Conservation (phyloP, 768 basidiomycete genomes). For the Cystobasidium ongulense region DNA sequence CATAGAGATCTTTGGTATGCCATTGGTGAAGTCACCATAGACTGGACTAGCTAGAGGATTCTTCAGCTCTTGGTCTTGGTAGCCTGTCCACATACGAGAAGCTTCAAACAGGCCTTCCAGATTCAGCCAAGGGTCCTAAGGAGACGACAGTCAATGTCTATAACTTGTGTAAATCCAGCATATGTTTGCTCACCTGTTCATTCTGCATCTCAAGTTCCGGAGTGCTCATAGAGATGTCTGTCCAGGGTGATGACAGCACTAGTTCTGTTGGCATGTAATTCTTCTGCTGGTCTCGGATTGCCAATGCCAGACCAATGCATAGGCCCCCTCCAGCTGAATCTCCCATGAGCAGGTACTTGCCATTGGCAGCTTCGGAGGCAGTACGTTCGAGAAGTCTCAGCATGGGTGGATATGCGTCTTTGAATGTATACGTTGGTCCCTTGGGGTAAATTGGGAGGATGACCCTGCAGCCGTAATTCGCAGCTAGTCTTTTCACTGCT, state of each 20-base stretch:
- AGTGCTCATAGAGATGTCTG: not conserved
- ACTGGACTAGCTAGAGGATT: constrained; percentile 10
- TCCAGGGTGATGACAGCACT: constrained; percentile 3
- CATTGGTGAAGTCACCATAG: not conserved
- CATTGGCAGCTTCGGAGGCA: not conserved
- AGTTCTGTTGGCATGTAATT: constrained; percentile 1
- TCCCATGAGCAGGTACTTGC: constrained; percentile 4
- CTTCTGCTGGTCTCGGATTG: not conserved
- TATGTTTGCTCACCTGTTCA: not conserved
- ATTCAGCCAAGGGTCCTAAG: constrained; percentile 10
- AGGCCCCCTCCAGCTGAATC: constrained; percentile 18
- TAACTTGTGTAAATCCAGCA: not conserved
- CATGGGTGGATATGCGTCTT: constrained; percentile 1
- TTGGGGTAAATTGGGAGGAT: constrained; percentile 16
- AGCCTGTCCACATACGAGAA: constrained; percentile 8
- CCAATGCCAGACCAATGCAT: not conserved
- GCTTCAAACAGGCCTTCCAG: constrained; percentile 6
- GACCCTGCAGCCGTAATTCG: not conserved
- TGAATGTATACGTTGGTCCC: constrained; percentile 5
- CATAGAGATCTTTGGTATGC: not conserved
- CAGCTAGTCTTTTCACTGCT: not conserved
- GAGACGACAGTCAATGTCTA: not conserved
- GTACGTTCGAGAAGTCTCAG: not conserved
- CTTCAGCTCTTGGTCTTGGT: not conserved
- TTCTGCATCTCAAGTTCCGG: not conserved